Evolutionary conservation across 345 rosid genomes (phyloP), one percentile per base, ranked within the genome.

Genomic region (Moringa oleifera): DNA sequence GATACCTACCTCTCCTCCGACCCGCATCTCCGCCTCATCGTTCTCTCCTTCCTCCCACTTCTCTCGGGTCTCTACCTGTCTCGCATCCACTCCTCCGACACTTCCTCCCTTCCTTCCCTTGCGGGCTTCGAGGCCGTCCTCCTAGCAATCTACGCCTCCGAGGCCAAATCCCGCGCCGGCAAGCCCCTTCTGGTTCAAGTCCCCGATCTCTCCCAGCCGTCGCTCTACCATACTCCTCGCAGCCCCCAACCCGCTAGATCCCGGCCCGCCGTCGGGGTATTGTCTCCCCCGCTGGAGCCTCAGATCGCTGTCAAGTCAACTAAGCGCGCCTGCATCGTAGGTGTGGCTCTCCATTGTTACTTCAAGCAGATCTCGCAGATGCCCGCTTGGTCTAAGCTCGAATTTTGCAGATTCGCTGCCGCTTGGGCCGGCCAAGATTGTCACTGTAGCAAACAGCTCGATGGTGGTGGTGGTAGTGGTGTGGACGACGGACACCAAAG

Each of bases 81-180:
- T 20, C 88, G 97, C 45, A 73, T 94, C 73, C 97, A 94, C 73
- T 85, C 92, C 18, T 69, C 80, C 0, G 80, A 72, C 25, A 80
- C 88, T 7, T 69, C 89, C n/a, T 69, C 88, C 45, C 73, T 73
- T 52, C 90, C 80, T n/a, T 85, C 95, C 12, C 88, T 94, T 31
- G 73, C 99, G 12, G 99, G 99, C 18, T 90, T 90, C 60, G 99
- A 94, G 69, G 96, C 97, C 7, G 96, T 94, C 20, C 90, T 90
- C 46, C 91, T 94, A 31, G 95, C 97, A 3, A 74, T 94, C 25
- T 90, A 90, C 77, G 77, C 91, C 19, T 73, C 95, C 0, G 96
- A 94, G 65, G 88, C 68, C 46, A 94, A 90, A 67, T 51, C 91
- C 1, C 85, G 99, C 23, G 93, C 79, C 17, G 99, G 97, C 0